Percentiles rank a stretch among this genome's conserved stretches.
These are phyloP conservation scores for Avicennia marina DNA, from an alignment of 257 asterid genomes.

Conservation along the genomic window DNA sequence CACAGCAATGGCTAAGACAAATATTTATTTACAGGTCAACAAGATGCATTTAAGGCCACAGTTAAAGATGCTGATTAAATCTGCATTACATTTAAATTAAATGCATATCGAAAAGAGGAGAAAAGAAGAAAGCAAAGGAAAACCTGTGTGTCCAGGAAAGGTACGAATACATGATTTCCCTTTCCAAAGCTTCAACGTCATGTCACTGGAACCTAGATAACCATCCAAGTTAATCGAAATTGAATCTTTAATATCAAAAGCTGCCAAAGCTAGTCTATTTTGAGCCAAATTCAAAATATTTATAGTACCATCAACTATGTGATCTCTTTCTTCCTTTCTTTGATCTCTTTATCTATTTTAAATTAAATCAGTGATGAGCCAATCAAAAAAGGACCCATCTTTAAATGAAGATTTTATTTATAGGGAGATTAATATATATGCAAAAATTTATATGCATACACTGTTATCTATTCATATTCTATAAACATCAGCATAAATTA, in stretches of 20 bases:
- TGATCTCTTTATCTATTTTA: no score
- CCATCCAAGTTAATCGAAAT: slow-evolving; percentile 25
- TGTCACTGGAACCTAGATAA: slow-evolving; percentile 84
- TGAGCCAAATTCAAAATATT: no score
- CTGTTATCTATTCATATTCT: neutral
- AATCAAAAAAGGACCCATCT: neutral
- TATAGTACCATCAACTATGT: no score
- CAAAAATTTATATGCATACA: neutral
- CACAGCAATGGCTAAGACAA: slow-evolving; percentile 4
- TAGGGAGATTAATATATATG: no score
- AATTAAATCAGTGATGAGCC: no score
- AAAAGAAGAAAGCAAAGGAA: slow-evolving; percentile 2
- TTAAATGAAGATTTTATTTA: no score
- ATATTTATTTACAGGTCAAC: no score
- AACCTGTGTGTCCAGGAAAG: slow-evolving; percentile 89
- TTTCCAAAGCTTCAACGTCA: slow-evolving; percentile 89
- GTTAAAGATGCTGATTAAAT: neutral
- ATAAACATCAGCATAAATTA: neutral
- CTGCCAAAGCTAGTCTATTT: neutral
- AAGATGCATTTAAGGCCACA: no score
- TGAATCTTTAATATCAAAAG: slow-evolving; percentile 1
- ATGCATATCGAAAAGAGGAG: neutral
- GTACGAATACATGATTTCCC: slow-evolving; percentile 73
- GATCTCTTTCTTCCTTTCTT: no score
- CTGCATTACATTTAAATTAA: neutral